Evolutionary conservation across 805 yeast species (phyloP).

Genomic region (Metschnikowia similis): DNA sequence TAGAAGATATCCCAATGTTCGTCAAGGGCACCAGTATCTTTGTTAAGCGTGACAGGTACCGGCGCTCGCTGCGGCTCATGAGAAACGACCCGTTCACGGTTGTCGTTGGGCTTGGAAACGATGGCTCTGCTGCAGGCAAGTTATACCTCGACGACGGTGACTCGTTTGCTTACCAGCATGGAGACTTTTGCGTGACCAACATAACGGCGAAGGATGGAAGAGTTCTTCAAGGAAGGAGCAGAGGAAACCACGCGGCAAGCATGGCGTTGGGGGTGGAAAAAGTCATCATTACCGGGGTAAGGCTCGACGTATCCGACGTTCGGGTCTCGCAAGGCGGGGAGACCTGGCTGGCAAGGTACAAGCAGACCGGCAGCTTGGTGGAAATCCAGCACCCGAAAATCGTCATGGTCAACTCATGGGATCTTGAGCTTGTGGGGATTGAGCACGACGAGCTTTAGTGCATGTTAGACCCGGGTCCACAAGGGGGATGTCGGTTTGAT

Average conservation of each 20-base stretch:
- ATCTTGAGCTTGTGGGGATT: not conserved
- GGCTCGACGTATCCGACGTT: conserved; percentile 15
- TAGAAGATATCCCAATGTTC: conserved; percentile 65
- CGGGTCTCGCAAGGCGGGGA: conserved; percentile 35
- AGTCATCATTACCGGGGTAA: conserved; percentile 47
- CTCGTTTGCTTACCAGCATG: conserved; percentile 51
- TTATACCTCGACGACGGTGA: conserved; percentile 86
- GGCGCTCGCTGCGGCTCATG: conserved; percentile 79
- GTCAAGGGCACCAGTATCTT: conserved; percentile 77
- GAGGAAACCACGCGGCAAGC: conserved; percentile 11
- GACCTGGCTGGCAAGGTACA: conserved; percentile 29
- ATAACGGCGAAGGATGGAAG: conserved; percentile 23
- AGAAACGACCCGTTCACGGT: conserved; percentile 75
- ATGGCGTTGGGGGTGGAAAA: conserved; percentile 47
- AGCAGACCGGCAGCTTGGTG: not conserved
- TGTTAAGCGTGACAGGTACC: conserved; percentile 62
- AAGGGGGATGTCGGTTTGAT: no score
- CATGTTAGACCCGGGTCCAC: no score
- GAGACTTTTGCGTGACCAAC: conserved; percentile 44
- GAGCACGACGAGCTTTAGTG: conserved; percentile 11
- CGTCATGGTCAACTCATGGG: conserved; percentile 8
- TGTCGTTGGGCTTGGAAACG: conserved; percentile 50
- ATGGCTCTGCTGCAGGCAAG: conserved; percentile 51
- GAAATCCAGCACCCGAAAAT: conserved; percentile 10
- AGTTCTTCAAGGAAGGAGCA: conserved; percentile 4